Base-by-base conservation (phyloP, 352 stramenopile genomes). In the Pythium monospermum region DNA sequence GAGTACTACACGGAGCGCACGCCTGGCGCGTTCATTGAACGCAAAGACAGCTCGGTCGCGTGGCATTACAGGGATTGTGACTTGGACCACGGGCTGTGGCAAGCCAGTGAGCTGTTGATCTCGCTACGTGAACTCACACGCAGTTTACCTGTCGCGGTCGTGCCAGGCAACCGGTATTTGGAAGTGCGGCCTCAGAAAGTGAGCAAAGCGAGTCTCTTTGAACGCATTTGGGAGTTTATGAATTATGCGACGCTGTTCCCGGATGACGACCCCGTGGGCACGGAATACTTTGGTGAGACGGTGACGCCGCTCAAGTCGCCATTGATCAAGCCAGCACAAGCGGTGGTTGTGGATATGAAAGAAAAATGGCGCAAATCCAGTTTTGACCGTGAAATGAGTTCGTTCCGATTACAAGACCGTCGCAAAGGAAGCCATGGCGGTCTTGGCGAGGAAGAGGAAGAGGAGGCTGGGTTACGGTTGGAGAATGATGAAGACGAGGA, bases 1-100 rank as follows among this genome's bases (percentile, higher is more conserved):
- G 77, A 91, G 30, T 90, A 90, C 51, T 93, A 90, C 58, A 90
- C 82, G 1, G 83, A 92, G 52, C 79, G 81, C 7, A 94, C 83
- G 6, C 83, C 83, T 31, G 83, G 83, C 13, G 74, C 76, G 7
- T 92, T 87, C 44, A 91, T 94, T 22, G 83, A 94, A 54, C 69
- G 71, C 8, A 94, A 94, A 26, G 80, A 90, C 35, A 88, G 76
- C 49, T 94, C 83, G 7, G 68, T 95, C 18, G 81, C 86, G 18
- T 96, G 87, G 87, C 85, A 96, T 59, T 96, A 96, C 58, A 75
- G 77, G 11, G 85, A 95, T 39, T 91, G 82, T 40, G 87, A 96
- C 62, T 60, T 87, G 25, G 82, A 95, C 46, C 85, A 94, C 46
- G 85, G 85, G 0, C 57, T 87, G 37, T 96, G 85, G 87, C 85